Evolutionary conservation across 352 stramenopile species (phyloP), one percentile per base, ranked within the genome.

Genomic region (Phytophthora cryptogea): DNA sequence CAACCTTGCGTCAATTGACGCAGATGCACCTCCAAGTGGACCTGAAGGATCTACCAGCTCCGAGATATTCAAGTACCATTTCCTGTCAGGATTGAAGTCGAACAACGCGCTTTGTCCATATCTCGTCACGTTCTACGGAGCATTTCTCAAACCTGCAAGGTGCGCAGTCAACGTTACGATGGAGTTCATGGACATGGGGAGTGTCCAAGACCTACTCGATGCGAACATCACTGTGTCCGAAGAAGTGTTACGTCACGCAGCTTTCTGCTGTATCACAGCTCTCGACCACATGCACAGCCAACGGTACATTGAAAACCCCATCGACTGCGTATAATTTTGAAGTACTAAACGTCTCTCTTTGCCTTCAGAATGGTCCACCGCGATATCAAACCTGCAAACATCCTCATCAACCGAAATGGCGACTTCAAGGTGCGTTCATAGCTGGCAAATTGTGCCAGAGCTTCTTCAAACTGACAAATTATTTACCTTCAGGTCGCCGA

Each of bases 161-260:
- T 82, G 83, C 23, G 83, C 75, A 0, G 75, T 97, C 27, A 90
- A 76, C 23, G 89, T 97, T 20, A 89, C 96, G 37, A 93, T 97
- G 78, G 90, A 97, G 59, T 97, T 96, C 40, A 97, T 97, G 90
- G 84, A 97, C 44, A 84, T 89, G 54, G 91, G 91, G 14, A 96
- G 84, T 36, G 62, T 97, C 0, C 86, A 97, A 50, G 83, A 93
- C 30, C 62, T 91, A 2, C 50, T 91, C 7, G 74, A 88, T n/a
- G 64, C 59, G 0, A 70, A 71, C 5, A 45, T 79, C 13, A 73
- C 76, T 0, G 63, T 89, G 2, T 72, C 80, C 0, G 86, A 94
- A 51, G 41, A 63, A 3, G 64, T 95, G 0, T 28, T 97, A 33
- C 72, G 78, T 2, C 86, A 94, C 44, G 80, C 88, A n/a, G 75